These are phyloP conservation scores for Sistotremastrum niveocremeum DNA, from an alignment of 768 basidiomycete genomes.

Conservation along the genomic window DNA sequence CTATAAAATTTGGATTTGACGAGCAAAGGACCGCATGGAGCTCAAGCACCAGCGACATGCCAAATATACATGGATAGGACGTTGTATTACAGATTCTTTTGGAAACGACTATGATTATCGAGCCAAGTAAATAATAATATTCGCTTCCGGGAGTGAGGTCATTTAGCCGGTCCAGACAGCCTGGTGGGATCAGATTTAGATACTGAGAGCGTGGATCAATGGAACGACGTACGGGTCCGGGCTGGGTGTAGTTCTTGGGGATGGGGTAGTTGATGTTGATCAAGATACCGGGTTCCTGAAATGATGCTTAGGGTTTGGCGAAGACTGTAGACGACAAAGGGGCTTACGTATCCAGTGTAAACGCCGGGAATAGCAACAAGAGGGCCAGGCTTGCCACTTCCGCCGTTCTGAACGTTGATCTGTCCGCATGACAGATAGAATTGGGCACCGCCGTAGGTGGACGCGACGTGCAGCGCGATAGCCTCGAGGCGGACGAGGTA, in stretches of 20 bases:
- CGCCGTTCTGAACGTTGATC: conserved; percentile 29
- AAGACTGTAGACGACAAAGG: too few species aligned
- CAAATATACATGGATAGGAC: too few species aligned
- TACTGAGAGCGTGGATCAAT: too few species aligned
- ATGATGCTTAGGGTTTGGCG: neutral
- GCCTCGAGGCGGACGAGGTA: conserved; percentile 35
- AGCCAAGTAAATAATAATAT: too few species aligned
- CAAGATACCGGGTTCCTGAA: conserved; percentile 18
- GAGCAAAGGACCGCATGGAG: too few species aligned
- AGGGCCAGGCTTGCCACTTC: conserved; percentile 29
- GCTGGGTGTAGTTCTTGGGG: conserved; percentile 19
- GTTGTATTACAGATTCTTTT: too few species aligned
- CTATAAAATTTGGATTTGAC: too few species aligned
- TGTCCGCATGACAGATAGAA: conserved; percentile 36
- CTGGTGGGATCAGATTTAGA: too few species aligned
- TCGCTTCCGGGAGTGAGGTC: too few species aligned
- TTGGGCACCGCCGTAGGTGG: conserved; percentile 29
- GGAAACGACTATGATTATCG: too few species aligned
- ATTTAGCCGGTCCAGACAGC: too few species aligned
- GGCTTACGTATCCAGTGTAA: conserved; percentile 17
- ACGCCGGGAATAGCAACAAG: conserved; percentile 37
- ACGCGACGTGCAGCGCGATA: conserved; percentile 30
- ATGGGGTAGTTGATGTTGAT: conserved; percentile 20
- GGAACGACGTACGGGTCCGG: conserved; percentile 15
- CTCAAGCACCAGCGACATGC: too few species aligned